These are phyloP conservation scores for Cutaneotrichosporon daszewskae DNA, from an alignment of 1,284 basidiomycete genomes.

Conservation along the genomic window DNA sequence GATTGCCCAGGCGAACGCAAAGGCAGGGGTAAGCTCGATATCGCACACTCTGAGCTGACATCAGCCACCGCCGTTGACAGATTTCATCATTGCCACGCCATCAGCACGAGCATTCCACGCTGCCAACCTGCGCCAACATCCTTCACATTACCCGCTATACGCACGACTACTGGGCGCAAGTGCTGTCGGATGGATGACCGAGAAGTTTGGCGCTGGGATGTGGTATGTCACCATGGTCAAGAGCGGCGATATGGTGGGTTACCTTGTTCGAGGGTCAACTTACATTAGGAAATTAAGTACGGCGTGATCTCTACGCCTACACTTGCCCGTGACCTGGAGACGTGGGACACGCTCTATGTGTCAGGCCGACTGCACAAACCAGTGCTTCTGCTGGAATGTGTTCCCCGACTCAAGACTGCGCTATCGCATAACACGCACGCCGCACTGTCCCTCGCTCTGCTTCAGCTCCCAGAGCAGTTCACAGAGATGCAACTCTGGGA, in stretches of 20 bases:
- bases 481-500: slow-evolving; percentile 78
- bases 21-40: slow-evolving; percentile 23
- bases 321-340: slow-evolving; percentile 79
- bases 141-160: slow-evolving; percentile 81
- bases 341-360: slow-evolving; percentile 91
- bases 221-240: slow-evolving; percentile 92
- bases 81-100: slow-evolving; percentile 91
- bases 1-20: slow-evolving; percentile 40
- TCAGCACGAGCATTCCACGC: slow-evolving; percentile 89
- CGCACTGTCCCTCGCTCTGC: slow-evolving; percentile 73
- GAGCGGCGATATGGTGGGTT: slow-evolving; percentile 73
- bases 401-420: slow-evolving; percentile 80
- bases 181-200: slow-evolving; percentile 71
- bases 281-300: slow-evolving; percentile 80
- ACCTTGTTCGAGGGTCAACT: background rate
- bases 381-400: slow-evolving; percentile 76
- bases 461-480: slow-evolving; percentile 58
- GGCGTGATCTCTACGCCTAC: slow-evolving; percentile 91
- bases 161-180: slow-evolving; percentile 67
- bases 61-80: slow-evolving; percentile 66
- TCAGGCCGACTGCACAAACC: slow-evolving; percentile 98
- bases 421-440: slow-evolving; percentile 90
- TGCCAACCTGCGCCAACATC: slow-evolving; percentile 85
- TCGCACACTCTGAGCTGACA: background rate
- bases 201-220: slow-evolving; percentile 69